Conservation (phyloP, 163 green algal genomes). For the Scenedesmus sp. region DNA sequence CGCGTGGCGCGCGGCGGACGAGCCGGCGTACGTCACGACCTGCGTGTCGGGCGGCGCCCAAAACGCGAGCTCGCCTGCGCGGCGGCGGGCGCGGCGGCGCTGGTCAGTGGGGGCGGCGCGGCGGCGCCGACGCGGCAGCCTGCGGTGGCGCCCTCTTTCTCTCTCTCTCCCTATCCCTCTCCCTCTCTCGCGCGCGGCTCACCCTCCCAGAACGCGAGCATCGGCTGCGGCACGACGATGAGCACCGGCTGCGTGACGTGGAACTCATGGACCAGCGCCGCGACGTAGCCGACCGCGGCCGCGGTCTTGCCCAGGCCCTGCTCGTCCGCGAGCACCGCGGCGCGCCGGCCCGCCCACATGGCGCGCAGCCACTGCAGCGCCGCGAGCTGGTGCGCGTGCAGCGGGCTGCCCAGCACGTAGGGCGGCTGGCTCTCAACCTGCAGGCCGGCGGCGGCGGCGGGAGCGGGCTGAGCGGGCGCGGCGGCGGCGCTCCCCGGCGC, state of each 20-base stretch:
- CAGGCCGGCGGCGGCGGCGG: no score
- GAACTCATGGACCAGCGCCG: constrained; percentile 62
- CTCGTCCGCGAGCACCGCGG: constrained; percentile 71
- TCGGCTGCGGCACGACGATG: constrained; percentile 64
- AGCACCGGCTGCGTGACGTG: constrained; percentile 64
- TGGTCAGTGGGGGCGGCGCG: neutral
- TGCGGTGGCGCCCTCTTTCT: no score
- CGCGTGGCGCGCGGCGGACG: constrained; percentile 55
- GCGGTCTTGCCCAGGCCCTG: constrained; percentile 82
- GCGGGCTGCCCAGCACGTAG: constrained; percentile 35
- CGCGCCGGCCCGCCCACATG: constrained; percentile 62
- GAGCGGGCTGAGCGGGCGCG: no score
- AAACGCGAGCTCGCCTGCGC: constrained; percentile 61
- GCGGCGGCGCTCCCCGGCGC: no score
- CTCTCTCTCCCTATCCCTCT: no score
- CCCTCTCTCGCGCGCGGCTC: no score
- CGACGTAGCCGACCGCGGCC: constrained; percentile 71
- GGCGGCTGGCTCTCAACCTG: constrained; percentile 27
- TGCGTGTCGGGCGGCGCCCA: constrained; percentile 59
- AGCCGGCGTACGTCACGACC: constrained; percentile 74
- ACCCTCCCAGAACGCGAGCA: constrained; percentile 78
- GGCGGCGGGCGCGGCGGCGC: neutral
- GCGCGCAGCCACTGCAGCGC: constrained; percentile 76
- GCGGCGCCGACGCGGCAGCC: no score
- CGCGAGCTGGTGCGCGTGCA: constrained; percentile 82